Evolutionary conservation across 139 green algal genomes (phyloP).

Genomic region (Chlorella sorokiniana): DNA sequence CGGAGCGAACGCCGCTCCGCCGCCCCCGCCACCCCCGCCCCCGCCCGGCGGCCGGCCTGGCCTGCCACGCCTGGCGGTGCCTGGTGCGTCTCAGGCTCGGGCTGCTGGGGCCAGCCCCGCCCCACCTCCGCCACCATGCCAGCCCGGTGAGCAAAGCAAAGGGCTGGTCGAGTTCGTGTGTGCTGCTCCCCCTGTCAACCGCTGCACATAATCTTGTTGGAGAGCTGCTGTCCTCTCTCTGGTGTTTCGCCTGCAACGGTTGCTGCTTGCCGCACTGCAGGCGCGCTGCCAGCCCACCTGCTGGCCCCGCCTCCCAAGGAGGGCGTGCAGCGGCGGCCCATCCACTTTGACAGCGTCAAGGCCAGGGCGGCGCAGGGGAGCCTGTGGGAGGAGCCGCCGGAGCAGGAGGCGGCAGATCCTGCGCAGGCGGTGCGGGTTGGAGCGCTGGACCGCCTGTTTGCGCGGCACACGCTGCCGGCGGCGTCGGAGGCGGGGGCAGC

Average conservation of each 20-base stretch:
- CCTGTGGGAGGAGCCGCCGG: slow-evolving; percentile 26
- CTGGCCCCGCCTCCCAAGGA: not conserved
- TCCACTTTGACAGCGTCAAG: slow-evolving; percentile 22
- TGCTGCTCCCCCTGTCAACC: not conserved
- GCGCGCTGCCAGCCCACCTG: slow-evolving; percentile 3
- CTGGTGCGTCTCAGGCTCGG: not conserved
- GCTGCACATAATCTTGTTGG: too few relatives aligned
- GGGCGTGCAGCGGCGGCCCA: slow-evolving; percentile 15
- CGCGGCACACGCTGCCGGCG: not conserved
- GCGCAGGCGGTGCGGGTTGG: slow-evolving; percentile 1
- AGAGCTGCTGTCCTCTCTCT: not conserved
- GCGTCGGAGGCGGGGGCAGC: not conserved
- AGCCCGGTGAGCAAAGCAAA: slow-evolving; percentile 19
- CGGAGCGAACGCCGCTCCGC: not conserved
- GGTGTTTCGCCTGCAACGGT: not conserved
- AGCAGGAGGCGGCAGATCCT: not conserved
- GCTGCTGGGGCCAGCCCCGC: not conserved
- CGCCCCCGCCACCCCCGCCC: not conserved
- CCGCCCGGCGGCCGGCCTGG: not conserved
- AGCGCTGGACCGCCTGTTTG: slow-evolving; percentile 29
- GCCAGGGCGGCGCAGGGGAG: slow-evolving; percentile 2
- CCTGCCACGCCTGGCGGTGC: slow-evolving; percentile 10
- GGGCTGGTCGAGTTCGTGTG: not conserved
- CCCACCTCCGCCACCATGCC: not conserved
- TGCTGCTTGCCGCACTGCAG: not conserved